These are phyloP conservation scores for Emergomyces orientalis DNA, from an alignment of 2,329 filamentous ascomycete genomes.

Conservation along the genomic window DNA sequence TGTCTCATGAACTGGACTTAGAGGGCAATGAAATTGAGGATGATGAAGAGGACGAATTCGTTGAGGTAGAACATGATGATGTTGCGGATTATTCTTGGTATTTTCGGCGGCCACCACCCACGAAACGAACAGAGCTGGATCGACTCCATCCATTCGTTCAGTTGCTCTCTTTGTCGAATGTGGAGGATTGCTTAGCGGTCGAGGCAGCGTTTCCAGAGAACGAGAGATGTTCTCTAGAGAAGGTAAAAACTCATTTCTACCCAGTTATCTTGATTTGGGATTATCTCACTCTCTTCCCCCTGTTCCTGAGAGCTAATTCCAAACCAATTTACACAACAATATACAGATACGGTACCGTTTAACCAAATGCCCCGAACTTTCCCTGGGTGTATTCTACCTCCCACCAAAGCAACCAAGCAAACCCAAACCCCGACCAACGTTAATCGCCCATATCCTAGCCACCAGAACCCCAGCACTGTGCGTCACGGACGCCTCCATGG, in stretches of 20 bases:
- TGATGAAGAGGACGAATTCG: conserved; percentile 30
- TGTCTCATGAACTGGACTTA: background rate
- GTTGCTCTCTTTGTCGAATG: conserved; percentile 51
- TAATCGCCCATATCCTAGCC: conserved; percentile 69
- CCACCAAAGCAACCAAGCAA: conserved; percentile 44
- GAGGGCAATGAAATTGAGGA: background rate
- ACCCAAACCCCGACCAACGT: conserved; percentile 51
- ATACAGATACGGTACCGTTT: conserved; percentile 67
- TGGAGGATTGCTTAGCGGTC: conserved; percentile 47
- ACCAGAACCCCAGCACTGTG: conserved; percentile 56
- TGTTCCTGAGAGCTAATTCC: background rate
- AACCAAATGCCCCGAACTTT: conserved; percentile 63
- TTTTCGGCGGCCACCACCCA: conserved; percentile 32
- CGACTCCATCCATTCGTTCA: conserved; percentile 65
- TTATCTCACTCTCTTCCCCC: background rate
- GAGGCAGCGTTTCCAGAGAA: conserved; percentile 52
- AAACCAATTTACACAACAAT: conserved; percentile 1
- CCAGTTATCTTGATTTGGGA: background rate
- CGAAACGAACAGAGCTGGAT: conserved; percentile 35
- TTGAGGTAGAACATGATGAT: conserved; percentile 36
- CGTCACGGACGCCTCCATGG: conserved; percentile 71
- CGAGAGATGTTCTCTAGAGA: conserved; percentile 50
- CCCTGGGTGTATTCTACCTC: conserved; percentile 66
- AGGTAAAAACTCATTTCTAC: conserved; percentile 37
- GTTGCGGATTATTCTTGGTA: conserved; percentile 33